phyloP scores from a whole-genome alignment of 108 stramenopile genomes.

The Cylindrotheca fusiformis region DNA sequence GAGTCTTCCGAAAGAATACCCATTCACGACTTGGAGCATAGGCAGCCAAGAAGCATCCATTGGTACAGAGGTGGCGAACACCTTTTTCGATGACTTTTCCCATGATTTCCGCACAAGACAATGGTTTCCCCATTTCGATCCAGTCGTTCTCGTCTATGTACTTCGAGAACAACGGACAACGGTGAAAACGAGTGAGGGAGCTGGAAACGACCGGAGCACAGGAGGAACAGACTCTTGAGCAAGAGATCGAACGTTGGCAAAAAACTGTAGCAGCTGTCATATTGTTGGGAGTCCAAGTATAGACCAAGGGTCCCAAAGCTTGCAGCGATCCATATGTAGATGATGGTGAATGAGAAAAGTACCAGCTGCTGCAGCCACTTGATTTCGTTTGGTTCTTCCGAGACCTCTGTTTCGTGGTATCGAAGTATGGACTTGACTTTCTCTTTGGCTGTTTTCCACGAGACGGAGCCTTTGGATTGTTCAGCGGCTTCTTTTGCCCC shows the following conservation, averaged over 20 bases:
- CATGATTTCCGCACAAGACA: background rate
- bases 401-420: too few relatives aligned
- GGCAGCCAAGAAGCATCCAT: background rate
- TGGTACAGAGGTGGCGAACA: background rate
- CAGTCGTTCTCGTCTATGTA: background rate
- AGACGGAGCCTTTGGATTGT: too few relatives aligned
- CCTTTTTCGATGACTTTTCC: background rate
- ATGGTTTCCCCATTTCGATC: background rate
- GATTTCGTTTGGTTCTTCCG: background rate
- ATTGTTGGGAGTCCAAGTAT: slow-evolving; percentile 11
- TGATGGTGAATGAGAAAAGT: slow-evolving; percentile 21
- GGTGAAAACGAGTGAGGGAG: background rate
- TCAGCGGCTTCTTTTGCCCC: background rate
- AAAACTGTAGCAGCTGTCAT: background rate
- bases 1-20: slow-evolving; percentile 28
- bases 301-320: slow-evolving; percentile 23
- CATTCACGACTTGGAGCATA: slow-evolving; percentile 37
- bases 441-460: too few relatives aligned
- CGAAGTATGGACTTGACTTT: background rate
- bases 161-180: background rate
- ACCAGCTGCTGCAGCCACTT: slow-evolving; percentile 1
- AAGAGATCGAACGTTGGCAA: background rate
- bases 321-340: slow-evolving; percentile 15
- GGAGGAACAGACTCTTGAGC: background rate
- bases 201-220: background rate